Evolutionary conservation across 495 filamentous ascomycete genomes (phyloP), one percentile per base, ranked within the genome.

Genomic region (Penicillium arizonense): DNA sequence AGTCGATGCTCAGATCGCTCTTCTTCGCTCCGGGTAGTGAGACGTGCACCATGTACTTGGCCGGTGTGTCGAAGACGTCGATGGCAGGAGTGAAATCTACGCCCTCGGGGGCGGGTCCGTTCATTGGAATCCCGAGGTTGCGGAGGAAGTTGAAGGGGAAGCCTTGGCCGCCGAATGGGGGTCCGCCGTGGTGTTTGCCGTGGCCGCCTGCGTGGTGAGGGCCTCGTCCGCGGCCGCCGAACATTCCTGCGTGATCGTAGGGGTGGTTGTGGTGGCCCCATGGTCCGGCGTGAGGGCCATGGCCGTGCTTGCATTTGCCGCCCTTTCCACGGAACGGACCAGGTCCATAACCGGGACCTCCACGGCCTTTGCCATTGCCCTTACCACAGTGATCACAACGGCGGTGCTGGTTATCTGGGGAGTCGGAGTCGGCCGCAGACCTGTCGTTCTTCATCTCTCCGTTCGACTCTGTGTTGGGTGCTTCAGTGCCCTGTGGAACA

Each of bases 21-120:
- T 89, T 91, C 69, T 83, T 83, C 6, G 86, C 88, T 14, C 90
- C 90, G 1, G 90, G 86, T 0, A 93, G 70, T 2, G 88, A 86
- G 37, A 89, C 67, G 61, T 93, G 88, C 18, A 93, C 64, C 11
- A 87, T 72, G 62, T 81, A 91, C 41, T 73, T 68, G 40, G 72
- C 70, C 28, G 78, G 69, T 10, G 86, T 87, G 63, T 85, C 80
- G 74, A 92, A 93, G 50, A 91, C 71, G 55, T 93, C 88, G 44
- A 84, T 76, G 3, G 81, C 77, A 4, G 89, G 90, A 5, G 59
- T 62, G 64, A 91, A 91, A 52, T 81, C 78, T 9, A 60, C 47
- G 62, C 70, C 53, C 49, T 72, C 44, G 54, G 63, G 21, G 21
- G 65, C 39, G n/a, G 50, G 42, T 4, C 47, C 54, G 49, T 45